Evolutionary conservation across 2,329 filamentous ascomycete species (phyloP), one percentile per base, ranked within the genome.

Genomic region (Didymella pinodella): DNA sequence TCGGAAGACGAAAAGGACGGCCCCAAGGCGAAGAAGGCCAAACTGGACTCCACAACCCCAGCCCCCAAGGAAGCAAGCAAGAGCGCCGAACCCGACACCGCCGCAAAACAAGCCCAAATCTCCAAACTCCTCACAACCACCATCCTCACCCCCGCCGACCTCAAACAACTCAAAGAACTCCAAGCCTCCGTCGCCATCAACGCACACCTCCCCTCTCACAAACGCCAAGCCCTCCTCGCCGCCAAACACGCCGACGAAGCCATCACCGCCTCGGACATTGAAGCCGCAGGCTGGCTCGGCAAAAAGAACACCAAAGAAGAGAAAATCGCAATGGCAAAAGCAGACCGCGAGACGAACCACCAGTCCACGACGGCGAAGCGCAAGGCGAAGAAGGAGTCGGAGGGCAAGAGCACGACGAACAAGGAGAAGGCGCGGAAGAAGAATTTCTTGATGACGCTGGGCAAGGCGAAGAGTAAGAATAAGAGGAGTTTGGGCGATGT

Each of bases 391-490:
- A 96, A 96, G 85, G 87, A 89, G 70, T 85, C 88, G 2, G 87
- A 93, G 79, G 95, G 95, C 72, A 98, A 98, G 88, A 96, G 91
- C 76, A 93, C 92, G 36, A 98, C 94, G 66, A 99, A 99, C 80
- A 91, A 91, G 81, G 95, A 99, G 83, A 99, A 99, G 86, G 88
- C 91, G 41, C 84, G 94, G 68, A 92, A 92, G 85, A 99, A 99
- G 90, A 99, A 99, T 79, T 96, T 99, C 80, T 77, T 99, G 71
- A 99, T 99, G 95, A 98, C 94, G 38, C 80, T 99, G 60, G 92
- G 94, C 59, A 98, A 99, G 83, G 95, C 95, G 11, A 96, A 95
- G 84, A 86, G 85, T 67, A 99, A 98, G 84, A 90, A 95, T 73
- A 97, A 97, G 88, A 86, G 93, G 73, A 97, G 92, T 85, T 81